Conservation (phyloP, 345 rosid genomes). For the Syzygium aromaticum region DNA sequence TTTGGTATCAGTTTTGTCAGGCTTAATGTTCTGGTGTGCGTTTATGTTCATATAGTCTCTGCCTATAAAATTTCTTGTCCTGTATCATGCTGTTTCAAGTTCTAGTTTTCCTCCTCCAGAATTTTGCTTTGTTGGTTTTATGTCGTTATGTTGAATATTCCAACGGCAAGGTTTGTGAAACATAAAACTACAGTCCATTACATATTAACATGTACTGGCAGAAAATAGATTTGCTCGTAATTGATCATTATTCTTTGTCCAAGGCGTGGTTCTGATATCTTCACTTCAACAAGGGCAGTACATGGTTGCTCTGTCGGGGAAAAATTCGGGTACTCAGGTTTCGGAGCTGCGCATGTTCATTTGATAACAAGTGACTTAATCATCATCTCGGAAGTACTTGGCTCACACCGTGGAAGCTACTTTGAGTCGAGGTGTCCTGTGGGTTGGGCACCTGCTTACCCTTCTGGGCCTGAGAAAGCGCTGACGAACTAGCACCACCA, state of each 20-base stretch:
- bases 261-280: not conserved
- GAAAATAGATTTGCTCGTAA: too few species aligned
- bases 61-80: not conserved
- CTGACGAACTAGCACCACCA: slow-evolving; percentile 26
- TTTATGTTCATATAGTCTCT: not conserved
- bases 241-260: not conserved
- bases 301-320: not conserved
- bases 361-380: not conserved
- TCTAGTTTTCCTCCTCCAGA: not conserved
- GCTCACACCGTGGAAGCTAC: slow-evolving; percentile 18
- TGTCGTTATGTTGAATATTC: not conserved
- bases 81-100: not conserved
- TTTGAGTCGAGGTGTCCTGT: slow-evolving; percentile 13
- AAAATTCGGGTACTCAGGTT: not conserved
- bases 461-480: slow-evolving; percentile 39
- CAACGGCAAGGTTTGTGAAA: not conserved
- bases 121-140: not conserved
- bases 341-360: not conserved
- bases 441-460: slow-evolving; percentile 28
- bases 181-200: not conserved
- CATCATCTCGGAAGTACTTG: slow-evolving; percentile 63
- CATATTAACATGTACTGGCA: not conserved
- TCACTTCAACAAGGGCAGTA: not conserved
- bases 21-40: not conserved
- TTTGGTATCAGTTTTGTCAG: not conserved